These are phyloP conservation scores for Fusarium brevicatenulatum DNA, from an alignment of 2,329 filamentous ascomycete genomes.

Conservation along the genomic window DNA sequence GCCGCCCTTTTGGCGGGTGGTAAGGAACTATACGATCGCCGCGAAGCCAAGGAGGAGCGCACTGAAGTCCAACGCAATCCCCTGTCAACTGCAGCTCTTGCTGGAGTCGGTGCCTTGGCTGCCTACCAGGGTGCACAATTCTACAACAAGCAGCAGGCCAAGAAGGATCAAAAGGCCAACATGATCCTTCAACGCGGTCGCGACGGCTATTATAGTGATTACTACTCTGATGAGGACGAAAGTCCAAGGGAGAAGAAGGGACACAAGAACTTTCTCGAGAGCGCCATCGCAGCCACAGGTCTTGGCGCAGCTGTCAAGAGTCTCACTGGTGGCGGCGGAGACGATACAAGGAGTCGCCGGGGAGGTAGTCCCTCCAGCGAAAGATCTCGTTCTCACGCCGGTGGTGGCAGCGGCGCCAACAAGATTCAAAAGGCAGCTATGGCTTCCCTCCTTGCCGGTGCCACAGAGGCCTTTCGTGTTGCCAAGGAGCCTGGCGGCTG, in stretches of 20 bases:
- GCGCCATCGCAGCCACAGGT: slow-evolving; percentile 69
- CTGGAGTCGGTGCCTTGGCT: slow-evolving; percentile 71
- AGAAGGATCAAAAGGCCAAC: slow-evolving; percentile 65
- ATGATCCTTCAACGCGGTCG: slow-evolving; percentile 64
- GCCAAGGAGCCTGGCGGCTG: slow-evolving; percentile 89
- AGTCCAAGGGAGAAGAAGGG: slow-evolving; percentile 66
- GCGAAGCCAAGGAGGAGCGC: slow-evolving; percentile 64
- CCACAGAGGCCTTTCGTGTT: slow-evolving; percentile 89
- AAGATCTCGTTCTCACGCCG: slow-evolving; percentile 62
- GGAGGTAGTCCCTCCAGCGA: slow-evolving; percentile 57
- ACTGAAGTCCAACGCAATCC: slow-evolving; percentile 66
- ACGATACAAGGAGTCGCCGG: slow-evolving; percentile 62
- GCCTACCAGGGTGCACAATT: slow-evolving; percentile 71
- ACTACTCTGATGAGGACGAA: slow-evolving; percentile 68
- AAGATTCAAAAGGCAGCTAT: slow-evolving; percentile 89
- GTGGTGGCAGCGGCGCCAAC: slow-evolving; percentile 59
- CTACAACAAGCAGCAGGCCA: slow-evolving; percentile 69
- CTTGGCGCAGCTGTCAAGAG: slow-evolving; percentile 70
- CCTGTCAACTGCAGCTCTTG: slow-evolving; percentile 68
- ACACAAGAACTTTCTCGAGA: slow-evolving; percentile 72
- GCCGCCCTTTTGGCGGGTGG: slow-evolving; percentile 72
- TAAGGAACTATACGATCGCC: slow-evolving; percentile 73
- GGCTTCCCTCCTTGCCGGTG: slow-evolving; percentile 88
- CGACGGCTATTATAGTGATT: slow-evolving; percentile 62
- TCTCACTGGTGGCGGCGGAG: slow-evolving; percentile 61